Conservation (phyloP, 2,329 filamentous ascomycete genomes). For the Celoporthe dispersa region DNA sequence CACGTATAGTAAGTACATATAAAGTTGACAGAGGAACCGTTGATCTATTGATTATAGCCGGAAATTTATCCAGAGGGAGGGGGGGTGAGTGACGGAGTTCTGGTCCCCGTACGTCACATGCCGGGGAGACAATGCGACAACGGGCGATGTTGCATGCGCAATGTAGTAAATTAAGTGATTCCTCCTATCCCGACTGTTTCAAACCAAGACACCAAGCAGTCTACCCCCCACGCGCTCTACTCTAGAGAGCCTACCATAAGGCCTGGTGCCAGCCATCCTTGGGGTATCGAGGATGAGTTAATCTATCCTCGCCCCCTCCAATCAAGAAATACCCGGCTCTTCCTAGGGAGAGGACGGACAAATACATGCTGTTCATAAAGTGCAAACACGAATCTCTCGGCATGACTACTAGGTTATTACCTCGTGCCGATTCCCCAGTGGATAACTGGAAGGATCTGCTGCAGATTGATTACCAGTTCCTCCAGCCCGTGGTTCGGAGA, state of each 20-base stretch:
- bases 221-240: neutral
- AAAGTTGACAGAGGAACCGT: neutral
- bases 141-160: too few species aligned
- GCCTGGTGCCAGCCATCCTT: neutral
- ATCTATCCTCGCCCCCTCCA: neutral
- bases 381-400: neutral
- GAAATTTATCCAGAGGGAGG: constrained; percentile 23
- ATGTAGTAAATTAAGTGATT: too few species aligned
- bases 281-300: neutral
- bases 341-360: neutral
- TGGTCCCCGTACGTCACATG: neutral
- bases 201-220: neutral
- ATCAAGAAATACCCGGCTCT: neutral
- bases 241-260: neutral
- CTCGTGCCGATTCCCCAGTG: too few species aligned
- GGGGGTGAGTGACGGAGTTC: neutral
- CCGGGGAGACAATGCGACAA: too few species aligned
- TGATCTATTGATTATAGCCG: neutral
- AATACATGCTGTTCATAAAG: neutral
- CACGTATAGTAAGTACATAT: neutral
- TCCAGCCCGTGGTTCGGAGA: too few species aligned
- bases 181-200: neutral
- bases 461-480: too few species aligned
- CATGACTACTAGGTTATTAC: neutral
- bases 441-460: too few species aligned